A percentile compares a stretch with the other conserved stretches of the same genome.
Evolutionary conservation across 371 early-diverging fungal genomes (phyloP).

Genomic region (Mycotypha africana): DNA sequence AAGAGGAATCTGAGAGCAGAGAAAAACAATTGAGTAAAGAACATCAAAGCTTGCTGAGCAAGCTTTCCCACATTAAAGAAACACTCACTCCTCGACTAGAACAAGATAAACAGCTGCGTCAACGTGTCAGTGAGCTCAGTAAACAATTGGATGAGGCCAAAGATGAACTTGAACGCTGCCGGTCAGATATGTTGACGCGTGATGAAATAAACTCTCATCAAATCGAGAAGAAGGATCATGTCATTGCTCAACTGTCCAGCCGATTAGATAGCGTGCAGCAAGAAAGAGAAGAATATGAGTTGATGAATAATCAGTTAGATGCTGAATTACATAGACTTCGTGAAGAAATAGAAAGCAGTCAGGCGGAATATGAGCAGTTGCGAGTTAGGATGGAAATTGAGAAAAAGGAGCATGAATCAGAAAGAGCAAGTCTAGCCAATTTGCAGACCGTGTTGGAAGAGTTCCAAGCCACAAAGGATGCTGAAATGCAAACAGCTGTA

Average conservation of each 20-base stretch:
- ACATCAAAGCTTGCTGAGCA: conserved; percentile 28
- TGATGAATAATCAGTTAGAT: conserved; percentile 51
- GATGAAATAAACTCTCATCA: conserved; percentile 23
- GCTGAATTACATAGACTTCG: conserved; percentile 50
- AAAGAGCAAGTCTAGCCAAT: conserved; percentile 68
- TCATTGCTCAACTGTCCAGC: conserved; percentile 12
- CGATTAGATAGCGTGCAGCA: conserved; percentile 18
- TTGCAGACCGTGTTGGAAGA: conserved; percentile 82
- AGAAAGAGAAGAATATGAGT: conserved; percentile 59
- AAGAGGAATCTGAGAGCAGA: conserved; percentile 11
- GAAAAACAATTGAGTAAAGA: conserved; percentile 36
- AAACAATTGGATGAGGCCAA: conserved; percentile 15
- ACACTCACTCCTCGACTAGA: conserved; percentile 37
- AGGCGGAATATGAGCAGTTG: conserved; percentile 41
- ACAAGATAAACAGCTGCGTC: conserved; percentile 35
- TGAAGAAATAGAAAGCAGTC: conserved; percentile 17
- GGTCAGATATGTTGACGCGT: conserved; percentile 18
- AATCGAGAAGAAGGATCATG: conserved; percentile 18
- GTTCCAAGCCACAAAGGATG: conserved; percentile 77
- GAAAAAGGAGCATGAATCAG: conserved; percentile 47
- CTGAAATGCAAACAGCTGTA: conserved; percentile 75
- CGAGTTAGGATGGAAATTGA: conserved; percentile 22
- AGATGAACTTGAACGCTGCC: conserved; percentile 17
- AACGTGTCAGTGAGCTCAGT: conserved; percentile 20
- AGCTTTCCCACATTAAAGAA: conserved; percentile 36